phyloP scores from a whole-genome alignment of 139 green algal species.

The Picochlorum sp. region DNA sequence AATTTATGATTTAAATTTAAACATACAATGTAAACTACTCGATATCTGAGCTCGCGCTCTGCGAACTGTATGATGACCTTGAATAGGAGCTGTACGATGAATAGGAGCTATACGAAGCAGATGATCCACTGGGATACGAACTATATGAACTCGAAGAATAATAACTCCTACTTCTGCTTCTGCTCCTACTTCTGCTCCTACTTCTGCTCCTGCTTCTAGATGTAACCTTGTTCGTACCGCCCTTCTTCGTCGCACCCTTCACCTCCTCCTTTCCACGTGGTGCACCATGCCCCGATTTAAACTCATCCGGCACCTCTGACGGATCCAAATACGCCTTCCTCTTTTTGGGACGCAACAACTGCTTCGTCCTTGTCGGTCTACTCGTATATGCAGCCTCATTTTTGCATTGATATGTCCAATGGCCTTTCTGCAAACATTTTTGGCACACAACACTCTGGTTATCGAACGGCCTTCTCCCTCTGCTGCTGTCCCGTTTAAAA shows the following conservation, averaged over 20 bases:
- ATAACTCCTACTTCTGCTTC: no score
- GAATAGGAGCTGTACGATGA: slow-evolving; percentile 2
- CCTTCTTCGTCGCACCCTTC: not conserved
- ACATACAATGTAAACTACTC: not conserved
- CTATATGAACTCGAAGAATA: no score
- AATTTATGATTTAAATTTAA: slow-evolving; percentile 52
- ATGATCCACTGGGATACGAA: slow-evolving; percentile 4
- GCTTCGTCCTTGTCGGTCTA: slow-evolving; percentile 57
- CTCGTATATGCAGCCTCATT: slow-evolving; percentile 45
- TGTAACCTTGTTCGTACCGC: not conserved
- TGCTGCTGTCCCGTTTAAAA: no score
- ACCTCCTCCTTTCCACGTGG: not conserved
- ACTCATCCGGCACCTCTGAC: slow-evolving; percentile 39
- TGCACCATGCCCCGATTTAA: slow-evolving; percentile 7
- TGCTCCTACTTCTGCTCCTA: no score
- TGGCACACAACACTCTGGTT: slow-evolving; percentile 21
- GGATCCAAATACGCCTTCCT: slow-evolving; percentile 39
- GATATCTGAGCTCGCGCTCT: not conserved
- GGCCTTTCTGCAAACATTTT: slow-evolving; percentile 40
- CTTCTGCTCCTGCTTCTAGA: not conserved
- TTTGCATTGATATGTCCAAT: slow-evolving; percentile 75
- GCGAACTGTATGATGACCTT: not conserved
- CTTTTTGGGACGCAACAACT: slow-evolving; percentile 53
- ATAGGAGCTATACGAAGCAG: slow-evolving; percentile 8
- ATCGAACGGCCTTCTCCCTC: no score